Evolutionary conservation across 2,329 filamentous ascomycete genomes (phyloP), one percentile per base, ranked within the genome.

Genomic region (Neofusicoccum laricinum): DNA sequence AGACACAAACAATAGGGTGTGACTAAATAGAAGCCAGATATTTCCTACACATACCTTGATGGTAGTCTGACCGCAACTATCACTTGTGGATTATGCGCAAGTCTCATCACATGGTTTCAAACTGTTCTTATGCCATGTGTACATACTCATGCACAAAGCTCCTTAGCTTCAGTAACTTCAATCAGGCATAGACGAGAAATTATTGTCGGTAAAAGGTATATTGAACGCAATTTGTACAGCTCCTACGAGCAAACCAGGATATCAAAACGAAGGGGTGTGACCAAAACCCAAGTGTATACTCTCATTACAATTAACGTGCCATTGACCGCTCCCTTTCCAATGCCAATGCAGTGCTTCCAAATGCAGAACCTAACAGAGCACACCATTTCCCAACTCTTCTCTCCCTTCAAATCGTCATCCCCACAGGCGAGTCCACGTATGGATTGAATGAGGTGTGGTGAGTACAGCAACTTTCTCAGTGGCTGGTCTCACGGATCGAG

Each of bases 301-400:
- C 15, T 58, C 53, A 43, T 43, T 58, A 58, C 40, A 43, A 58
- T 58, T 58, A 58, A 43, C 25, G 25, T 45, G 53, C 15, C 21
- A 14, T 58, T 19, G 7, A 21, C 43, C 15, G 32, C 8, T 19
- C 15, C 40, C 14, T 36, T 59, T 45, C 55, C 55, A 59, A 59
- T 59, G 55, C 41, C 40, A 59, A 30, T 14, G 25, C 55, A 17
- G 36, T 59, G 55, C 55, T 59, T 59, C 30, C 15, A 59, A 58
- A 34, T 30, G 41, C 40, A 43, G n/a, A 45, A 59, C 25, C 11
- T 46, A 46, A 48, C 25, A 3, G 53, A 19, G n/a, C 32, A 45
- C 53, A 36, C 30, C 25, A 14, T 8, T 46, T 36, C 30, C 30
- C 55, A 1, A 34, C 14, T 17, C 30, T 43, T 21, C 21, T 14